Evolutionary conservation across 2,329 filamentous ascomycete genomes (phyloP).

Genomic region (Pyrenophora graminea): DNA sequence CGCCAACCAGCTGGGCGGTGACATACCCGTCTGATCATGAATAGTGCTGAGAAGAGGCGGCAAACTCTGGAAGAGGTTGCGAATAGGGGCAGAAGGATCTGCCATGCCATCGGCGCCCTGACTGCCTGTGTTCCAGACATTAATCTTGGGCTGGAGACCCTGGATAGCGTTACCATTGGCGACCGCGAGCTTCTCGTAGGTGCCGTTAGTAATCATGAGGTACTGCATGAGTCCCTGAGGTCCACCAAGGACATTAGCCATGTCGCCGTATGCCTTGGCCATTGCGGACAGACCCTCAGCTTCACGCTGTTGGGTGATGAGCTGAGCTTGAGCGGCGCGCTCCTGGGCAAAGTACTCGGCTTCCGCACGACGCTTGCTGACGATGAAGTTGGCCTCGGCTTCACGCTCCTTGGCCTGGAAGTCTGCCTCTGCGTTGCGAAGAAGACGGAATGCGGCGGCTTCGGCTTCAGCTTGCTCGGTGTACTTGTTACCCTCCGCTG

Average conservation of each 20-base stretch:
- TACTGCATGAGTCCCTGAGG: slow-evolving; percentile 79
- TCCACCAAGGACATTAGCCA: slow-evolving; percentile 75
- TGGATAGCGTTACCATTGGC: slow-evolving; percentile 77
- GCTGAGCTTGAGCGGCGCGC: slow-evolving; percentile 63
- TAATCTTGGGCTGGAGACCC: slow-evolving; percentile 86
- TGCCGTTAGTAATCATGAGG: slow-evolving; percentile 84
- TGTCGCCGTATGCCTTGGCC: slow-evolving; percentile 76
- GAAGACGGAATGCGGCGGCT: slow-evolving; percentile 52
- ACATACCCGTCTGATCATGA: slow-evolving; percentile 85
- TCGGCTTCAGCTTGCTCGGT: slow-evolving; percentile 64
- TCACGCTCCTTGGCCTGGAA: slow-evolving; percentile 48
- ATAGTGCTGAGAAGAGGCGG: slow-evolving; percentile 84
- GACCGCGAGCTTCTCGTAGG: slow-evolving; percentile 75
- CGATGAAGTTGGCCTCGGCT: slow-evolving; percentile 56
- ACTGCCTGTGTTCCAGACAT: slow-evolving; percentile 80
- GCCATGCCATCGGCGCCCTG: slow-evolving; percentile 50
- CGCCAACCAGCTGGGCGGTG: slow-evolving; percentile 73
- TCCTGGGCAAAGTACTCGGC: slow-evolving; percentile 48
- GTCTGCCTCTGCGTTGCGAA: slow-evolving; percentile 50
- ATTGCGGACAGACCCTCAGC: slow-evolving; percentile 77
- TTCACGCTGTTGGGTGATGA: slow-evolving; percentile 68
- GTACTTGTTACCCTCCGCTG: slow-evolving; percentile 60
- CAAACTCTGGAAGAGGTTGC: slow-evolving; percentile 82
- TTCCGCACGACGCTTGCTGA: slow-evolving; percentile 50
- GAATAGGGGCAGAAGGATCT: slow-evolving; percentile 67